Evolutionary conservation across 108 stramenopile species (phyloP).

Genomic region (Schizochytrium sp.): DNA sequence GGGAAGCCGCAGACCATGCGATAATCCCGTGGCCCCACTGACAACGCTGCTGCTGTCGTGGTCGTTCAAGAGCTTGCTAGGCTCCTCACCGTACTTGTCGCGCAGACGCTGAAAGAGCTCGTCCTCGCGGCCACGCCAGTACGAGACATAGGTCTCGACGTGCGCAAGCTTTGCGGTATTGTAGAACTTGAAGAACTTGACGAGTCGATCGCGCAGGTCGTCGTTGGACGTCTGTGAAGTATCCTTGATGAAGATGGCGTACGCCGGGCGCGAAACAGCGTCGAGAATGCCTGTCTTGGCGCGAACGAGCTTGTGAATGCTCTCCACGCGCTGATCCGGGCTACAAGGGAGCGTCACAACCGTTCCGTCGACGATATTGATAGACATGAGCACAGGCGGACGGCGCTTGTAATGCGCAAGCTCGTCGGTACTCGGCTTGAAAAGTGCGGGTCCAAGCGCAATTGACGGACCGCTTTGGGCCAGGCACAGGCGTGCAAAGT

Average conservation of each 20-base stretch:
- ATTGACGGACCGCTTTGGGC: conserved; percentile 53
- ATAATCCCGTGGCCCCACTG: neutral
- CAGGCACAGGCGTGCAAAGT: conserved; percentile 54
- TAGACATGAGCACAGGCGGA: conserved; percentile 53
- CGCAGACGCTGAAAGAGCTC: neutral
- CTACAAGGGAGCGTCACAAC: conserved; percentile 56
- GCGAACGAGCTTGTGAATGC: conserved; percentile 37
- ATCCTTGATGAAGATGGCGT: neutral
- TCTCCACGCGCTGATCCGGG: conserved; percentile 53
- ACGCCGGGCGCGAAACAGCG: neutral
- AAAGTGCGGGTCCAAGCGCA: conserved; percentile 37
- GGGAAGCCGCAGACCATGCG: neutral
- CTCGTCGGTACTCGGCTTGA: conserved; percentile 54
- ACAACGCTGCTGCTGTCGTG: neutral
- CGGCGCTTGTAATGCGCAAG: conserved; percentile 58
- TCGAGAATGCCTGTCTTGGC: neutral
- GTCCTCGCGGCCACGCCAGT: conserved; percentile 6
- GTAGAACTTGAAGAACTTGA: conserved; percentile 6
- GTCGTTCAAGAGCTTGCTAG: neutral
- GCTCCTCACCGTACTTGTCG: neutral
- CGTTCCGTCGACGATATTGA: conserved; percentile 51
- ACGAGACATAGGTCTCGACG: neutral
- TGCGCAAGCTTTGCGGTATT: neutral
- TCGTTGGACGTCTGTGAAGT: neutral
- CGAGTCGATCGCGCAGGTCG: neutral